Base-by-base conservation (phyloP, 441 rosid genomes). In the Adansonia rubrostipa region DNA sequence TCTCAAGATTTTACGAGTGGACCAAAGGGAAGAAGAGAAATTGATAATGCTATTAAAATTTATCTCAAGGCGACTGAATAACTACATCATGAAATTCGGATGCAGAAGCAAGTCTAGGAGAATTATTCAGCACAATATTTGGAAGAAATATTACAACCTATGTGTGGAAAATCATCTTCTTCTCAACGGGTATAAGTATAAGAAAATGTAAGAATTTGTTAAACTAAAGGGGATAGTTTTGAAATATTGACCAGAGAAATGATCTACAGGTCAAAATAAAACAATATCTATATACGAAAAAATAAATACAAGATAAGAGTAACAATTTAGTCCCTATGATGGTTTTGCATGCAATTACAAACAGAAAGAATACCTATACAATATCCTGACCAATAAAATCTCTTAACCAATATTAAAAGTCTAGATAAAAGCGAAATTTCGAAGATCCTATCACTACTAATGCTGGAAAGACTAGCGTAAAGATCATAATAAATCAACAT, bases 1-100 rank as follows among this genome's bases (percentile, higher is more conserved):
- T 77, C 74, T 71, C 77, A 28, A 78, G 79, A 80, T 79, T 74
- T 62, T 60, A 45, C 69, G 60, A 74, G 78, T 80, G 80, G 80
- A 82, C 60, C 8, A 76, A 40, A 45, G 6, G 63, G 74, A 73
- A 50, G 47, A 70, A 56, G 8, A 78, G 62, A 40, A 65, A 80
- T 47, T 33, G 67, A 75, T 64, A 20, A 64, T 36, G 20, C 44
- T 45, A 64, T 28, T 80, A 64, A 72, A 77, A 57, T 57, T 78
- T 36, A 60, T 66, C 50, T 73, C 58, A 71, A 24, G n/a, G 61
- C 19, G 70, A 76, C 72, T 50, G 44, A 64, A 73, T 75, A 64
- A n/a, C 58, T 50, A 54, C 15, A 50, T 36, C 14, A 54, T n/a
- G 45, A 61, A 45, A 82, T 67, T 68, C 36, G 19, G 40, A 61